Conservation (phyloP, 2,329 filamentous ascomycete genomes). For the Apiospora marii region DNA sequence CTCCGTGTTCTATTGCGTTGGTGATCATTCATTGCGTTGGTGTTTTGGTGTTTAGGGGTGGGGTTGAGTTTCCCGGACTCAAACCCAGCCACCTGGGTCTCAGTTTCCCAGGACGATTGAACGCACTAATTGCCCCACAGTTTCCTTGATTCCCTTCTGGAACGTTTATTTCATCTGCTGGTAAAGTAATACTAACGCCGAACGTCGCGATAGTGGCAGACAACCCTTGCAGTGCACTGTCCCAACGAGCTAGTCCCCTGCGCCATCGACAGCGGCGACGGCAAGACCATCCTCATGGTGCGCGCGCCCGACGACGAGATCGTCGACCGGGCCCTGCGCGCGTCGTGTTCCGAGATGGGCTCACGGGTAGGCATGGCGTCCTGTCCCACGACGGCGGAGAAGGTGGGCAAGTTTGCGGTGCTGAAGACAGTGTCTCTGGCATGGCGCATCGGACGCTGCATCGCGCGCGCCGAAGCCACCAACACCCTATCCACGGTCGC, state of each 20-base stretch:
- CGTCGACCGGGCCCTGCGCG: constrained; percentile 7
- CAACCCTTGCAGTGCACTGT: constrained; percentile 49
- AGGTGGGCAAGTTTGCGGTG: constrained; percentile 12
- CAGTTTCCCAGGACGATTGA: no score
- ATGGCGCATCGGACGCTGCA: constrained; percentile 1
- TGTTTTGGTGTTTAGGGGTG: no score
- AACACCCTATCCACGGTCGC: background rate
- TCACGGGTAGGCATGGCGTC: constrained; percentile 13
- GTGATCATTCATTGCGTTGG: background rate
- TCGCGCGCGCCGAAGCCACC: background rate
- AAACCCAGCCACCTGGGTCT: no score
- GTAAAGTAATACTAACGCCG: background rate
- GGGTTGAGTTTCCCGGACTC: no score
- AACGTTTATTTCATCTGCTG: no score
- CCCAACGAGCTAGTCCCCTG: constrained; percentile 53
- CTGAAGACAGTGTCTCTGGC: background rate
- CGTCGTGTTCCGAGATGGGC: constrained; percentile 3
- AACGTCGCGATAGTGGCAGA: constrained; percentile 48
- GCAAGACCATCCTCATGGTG: constrained; percentile 38
- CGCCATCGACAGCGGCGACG: constrained; percentile 54
- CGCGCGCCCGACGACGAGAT: constrained; percentile 18
- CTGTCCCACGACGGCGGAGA: background rate
- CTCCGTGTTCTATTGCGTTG: background rate
- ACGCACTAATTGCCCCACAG: no score
- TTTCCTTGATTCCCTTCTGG: no score